Conservation (phyloP, 257 asterid species). For the Solanum lycopersicoides region DNA sequence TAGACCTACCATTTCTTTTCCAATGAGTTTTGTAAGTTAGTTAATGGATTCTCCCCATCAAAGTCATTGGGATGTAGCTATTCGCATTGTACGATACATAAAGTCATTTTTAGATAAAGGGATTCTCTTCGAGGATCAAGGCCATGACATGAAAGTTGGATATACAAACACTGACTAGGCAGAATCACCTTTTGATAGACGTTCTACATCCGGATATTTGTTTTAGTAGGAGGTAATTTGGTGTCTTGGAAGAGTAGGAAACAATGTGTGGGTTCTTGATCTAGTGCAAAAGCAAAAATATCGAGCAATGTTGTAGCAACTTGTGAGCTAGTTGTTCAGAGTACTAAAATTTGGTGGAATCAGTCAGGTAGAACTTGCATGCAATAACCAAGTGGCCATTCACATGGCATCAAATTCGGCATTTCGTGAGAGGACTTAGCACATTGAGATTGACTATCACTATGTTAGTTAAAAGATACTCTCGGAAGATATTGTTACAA, state of each 20-base stretch:
- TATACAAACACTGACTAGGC: background rate
- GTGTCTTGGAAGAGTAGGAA: background rate
- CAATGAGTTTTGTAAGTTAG: background rate
- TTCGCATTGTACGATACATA: background rate
- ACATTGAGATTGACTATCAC: background rate
- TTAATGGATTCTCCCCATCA: background rate
- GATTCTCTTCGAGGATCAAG: background rate
- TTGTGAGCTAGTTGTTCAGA: background rate
- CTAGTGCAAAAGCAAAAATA: background rate
- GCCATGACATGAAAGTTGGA: background rate
- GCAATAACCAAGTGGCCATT: background rate
- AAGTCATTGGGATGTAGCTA: background rate
- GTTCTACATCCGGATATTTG: background rate
- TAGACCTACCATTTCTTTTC: background rate
- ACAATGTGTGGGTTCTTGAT: background rate
- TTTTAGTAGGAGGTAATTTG: background rate
- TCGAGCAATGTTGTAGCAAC: background rate
- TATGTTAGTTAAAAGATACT: background rate
- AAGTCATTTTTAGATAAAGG: background rate
- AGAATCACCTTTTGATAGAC: background rate
- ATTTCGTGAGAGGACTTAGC: background rate
- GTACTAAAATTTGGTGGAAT: background rate
- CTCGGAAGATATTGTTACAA: background rate
- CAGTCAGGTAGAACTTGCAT: background rate
- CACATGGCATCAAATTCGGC: background rate